A percentile compares a stretch with the other conserved stretches of the same genome.
Evolutionary conservation across 75 land plant species (phyloP).

Genomic region (Selaginella tamariscina): DNA sequence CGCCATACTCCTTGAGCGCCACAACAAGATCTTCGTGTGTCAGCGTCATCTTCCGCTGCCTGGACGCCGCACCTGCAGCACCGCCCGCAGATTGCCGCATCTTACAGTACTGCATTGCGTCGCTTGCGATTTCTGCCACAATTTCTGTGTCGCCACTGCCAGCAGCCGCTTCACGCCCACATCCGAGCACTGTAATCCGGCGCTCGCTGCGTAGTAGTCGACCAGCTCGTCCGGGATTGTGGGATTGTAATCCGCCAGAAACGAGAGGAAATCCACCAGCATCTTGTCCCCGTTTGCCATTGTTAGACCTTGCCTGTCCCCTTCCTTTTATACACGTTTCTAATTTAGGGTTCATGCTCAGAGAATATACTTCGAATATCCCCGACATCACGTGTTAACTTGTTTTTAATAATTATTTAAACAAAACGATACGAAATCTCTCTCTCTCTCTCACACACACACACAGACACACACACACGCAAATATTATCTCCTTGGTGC

Average conservation of each 20-base stretch:
- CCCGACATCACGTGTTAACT: no score
- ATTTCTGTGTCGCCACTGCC: constrained; percentile 10
- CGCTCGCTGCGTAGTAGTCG: not conserved
- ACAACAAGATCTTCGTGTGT: not conserved
- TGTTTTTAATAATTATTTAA: no score
- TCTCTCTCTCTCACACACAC: no score
- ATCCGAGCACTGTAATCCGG: constrained; percentile 2
- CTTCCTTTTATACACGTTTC: no score
- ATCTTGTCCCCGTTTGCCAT: not conserved
- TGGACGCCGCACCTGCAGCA: not conserved
- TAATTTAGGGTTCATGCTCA: no score
- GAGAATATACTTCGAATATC: no score
- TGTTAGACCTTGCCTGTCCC: no score
- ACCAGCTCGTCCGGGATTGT: constrained; percentile 9
- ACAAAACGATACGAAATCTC: no score
- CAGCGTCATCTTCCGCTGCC: not conserved
- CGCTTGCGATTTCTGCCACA: constrained; percentile 3
- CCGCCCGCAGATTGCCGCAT: not conserved
- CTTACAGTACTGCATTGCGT: constrained; percentile 10
- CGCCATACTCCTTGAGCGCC: constrained; percentile 11
- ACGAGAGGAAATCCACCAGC: constrained; percentile 1
- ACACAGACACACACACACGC: no score
- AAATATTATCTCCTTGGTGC: no score
- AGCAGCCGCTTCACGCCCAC: not conserved
- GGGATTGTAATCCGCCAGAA: not conserved